These are phyloP conservation scores for Aureobasidium mangrovei DNA, from an alignment of 2,329 filamentous ascomycete species.

Conservation along the genomic window DNA sequence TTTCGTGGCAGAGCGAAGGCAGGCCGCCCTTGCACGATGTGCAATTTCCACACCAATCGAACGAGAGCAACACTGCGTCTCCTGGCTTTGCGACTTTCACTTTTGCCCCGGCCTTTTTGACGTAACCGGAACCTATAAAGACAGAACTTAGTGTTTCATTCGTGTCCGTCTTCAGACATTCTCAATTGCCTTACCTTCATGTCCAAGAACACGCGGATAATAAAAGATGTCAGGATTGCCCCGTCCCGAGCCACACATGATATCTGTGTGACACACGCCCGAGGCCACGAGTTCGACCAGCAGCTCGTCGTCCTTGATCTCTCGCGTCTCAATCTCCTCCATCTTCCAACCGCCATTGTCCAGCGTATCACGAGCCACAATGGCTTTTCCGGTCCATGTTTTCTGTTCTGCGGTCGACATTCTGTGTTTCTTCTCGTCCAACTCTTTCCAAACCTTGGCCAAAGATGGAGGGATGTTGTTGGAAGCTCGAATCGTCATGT, in stretches of 20 bases:
- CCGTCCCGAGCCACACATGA: conserved; percentile 36
- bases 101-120: conserved; percentile 35
- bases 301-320: conserved; percentile 39
- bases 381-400: conserved; percentile 26
- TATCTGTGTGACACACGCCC: conserved; percentile 48
- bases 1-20: conserved; percentile 42
- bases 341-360: conserved; percentile 33
- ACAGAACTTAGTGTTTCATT: not conserved
- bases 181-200: conserved; percentile 37
- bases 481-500: conserved; percentile 19
- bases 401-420: not conserved
- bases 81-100: conserved; percentile 35
- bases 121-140: conserved; percentile 36
- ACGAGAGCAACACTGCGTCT: conserved; percentile 42
- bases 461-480: conserved; percentile 23
- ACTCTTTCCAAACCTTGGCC: conserved; percentile 21
- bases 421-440: conserved; percentile 15
- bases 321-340: conserved; percentile 29
- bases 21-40: conserved; percentile 39
- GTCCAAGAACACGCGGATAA: conserved; percentile 44
- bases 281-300: conserved; percentile 45
- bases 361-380: conserved; percentile 31
- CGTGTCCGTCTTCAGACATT: not conserved
- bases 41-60: conserved; percentile 40
- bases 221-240: conserved; percentile 29